Percentiles rank a stretch among this genome's conserved stretches.
Conservation (phyloP, 2,329 filamentous ascomycete species). For the Claviceps lovelessii region DNA sequence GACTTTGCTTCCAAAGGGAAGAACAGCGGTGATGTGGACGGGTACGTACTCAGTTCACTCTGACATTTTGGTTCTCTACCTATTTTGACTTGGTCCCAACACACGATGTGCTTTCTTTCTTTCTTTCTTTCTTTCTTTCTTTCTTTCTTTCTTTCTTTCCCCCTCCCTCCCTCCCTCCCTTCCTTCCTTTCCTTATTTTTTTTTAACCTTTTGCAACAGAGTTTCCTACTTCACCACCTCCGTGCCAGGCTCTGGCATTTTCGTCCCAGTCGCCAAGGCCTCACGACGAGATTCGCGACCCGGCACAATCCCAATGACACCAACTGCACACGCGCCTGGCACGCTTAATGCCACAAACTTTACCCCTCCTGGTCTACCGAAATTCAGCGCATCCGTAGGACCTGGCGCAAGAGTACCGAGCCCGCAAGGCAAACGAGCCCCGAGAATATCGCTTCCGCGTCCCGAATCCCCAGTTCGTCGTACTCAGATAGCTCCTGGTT, state of each 20-base stretch:
- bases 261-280: slow-evolving; percentile 74
- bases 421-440: slow-evolving; percentile 50
- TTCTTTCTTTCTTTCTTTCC: slow-evolving; percentile 4
- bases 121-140: not conserved
- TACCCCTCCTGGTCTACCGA: slow-evolving; percentile 52
- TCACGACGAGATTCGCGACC: slow-evolving; percentile 46
- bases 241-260: slow-evolving; percentile 74
- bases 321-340: slow-evolving; percentile 47
- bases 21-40: slow-evolving; percentile 92
- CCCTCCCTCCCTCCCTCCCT: too few relatives aligned
- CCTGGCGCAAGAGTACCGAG: slow-evolving; percentile 53
- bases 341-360: slow-evolving; percentile 44
- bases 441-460: slow-evolving; percentile 66
- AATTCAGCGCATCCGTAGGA: slow-evolving; percentile 81
- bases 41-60: slow-evolving; percentile 37
- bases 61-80: not conserved
- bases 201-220: slow-evolving; percentile 21
- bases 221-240: slow-evolving; percentile 70
- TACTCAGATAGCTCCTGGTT: slow-evolving; percentile 46
- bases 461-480: slow-evolving; percentile 75
- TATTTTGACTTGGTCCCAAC: not conserved
- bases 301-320: slow-evolving; percentile 48
- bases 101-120: not conserved
- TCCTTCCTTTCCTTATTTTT: slow-evolving; percentile 5
- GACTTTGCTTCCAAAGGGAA: slow-evolving; percentile 78